These are phyloP conservation scores for Paecilomyces dactylethromorphus DNA, from an alignment of 2,329 filamentous ascomycete species.

Conservation along the genomic window DNA sequence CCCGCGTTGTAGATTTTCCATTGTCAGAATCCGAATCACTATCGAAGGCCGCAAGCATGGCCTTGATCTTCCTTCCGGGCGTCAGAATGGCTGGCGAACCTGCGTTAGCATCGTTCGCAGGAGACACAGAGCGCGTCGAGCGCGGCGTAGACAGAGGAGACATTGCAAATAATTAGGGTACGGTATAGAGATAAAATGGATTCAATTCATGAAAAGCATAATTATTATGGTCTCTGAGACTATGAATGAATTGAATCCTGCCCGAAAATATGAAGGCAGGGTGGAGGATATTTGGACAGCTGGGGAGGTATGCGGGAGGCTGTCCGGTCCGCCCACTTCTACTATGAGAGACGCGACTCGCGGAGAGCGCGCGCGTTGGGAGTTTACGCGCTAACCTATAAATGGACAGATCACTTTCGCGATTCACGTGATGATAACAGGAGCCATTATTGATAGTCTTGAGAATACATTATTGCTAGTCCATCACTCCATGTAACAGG, in stretches of 20 bases:
- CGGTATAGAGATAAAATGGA: neutral
- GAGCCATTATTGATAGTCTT: too few relatives aligned
- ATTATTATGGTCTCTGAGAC: neutral
- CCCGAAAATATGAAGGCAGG: neutral
- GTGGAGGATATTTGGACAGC: neutral
- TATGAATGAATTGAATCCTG: neutral
- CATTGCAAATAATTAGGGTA: slow-evolving; percentile 10
- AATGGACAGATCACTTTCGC: neutral
- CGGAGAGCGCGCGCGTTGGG: neutral
- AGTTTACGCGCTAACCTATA: neutral
- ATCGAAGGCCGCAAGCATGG: slow-evolving; percentile 43
- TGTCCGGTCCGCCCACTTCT: neutral
- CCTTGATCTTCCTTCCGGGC: slow-evolving; percentile 43
- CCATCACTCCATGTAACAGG: neutral
- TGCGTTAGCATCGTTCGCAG: slow-evolving; percentile 6
- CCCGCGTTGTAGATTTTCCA: slow-evolving; percentile 9
- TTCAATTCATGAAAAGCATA: neutral
- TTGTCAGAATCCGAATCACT: slow-evolving; percentile 42
- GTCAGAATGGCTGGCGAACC: slow-evolving; percentile 32
- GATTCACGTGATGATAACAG: neutral
- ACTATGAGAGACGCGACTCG: neutral
- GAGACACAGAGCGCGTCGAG: slow-evolving; percentile 25
- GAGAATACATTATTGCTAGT: neutral
- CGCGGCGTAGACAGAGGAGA: slow-evolving; percentile 26
- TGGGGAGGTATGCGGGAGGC: neutral